Evolutionary conservation across 1,284 basidiomycete genomes (phyloP), one percentile per base, ranked within the genome.

Genomic region (Tetrapyrgos nigripes): DNA sequence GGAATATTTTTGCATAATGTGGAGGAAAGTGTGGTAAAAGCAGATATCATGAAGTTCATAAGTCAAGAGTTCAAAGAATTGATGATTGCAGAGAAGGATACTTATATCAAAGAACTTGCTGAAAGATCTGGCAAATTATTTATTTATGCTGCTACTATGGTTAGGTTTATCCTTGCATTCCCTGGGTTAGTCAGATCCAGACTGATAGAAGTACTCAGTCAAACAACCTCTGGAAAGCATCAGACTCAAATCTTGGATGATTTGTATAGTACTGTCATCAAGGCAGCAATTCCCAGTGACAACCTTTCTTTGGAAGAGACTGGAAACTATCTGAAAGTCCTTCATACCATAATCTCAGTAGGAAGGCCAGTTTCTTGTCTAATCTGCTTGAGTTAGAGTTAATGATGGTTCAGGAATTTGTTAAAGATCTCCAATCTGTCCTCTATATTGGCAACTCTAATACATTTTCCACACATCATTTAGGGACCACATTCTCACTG

Each of bases 381-480:
- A 28, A 51, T 8, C 35, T 51, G 23, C 35, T 35, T 23, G 29
- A 29, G 3, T 21, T 10, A 5, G 50, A 51, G 4, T 3, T 35
- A 35, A 4, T 21, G 24, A 14, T 23, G 13, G 50, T 51, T 9
- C 10, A 35, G 10, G 35, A 10, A 29, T 29, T 19, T 28, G 35
- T 51, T 28, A 5, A 3, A 4, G 9, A 21, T 11, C 37, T 51
- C 9, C n/a, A 24, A 19, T 33, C 50, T 13, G 31, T 51, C 23
- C 13, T 51, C 4, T 51, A 51, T 23, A 23, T 51, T 10, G 9
- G 21, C 8, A 31, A 27, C 10, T 9, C 3, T 21, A 21, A 51
- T 51, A 50, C 21, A 50, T 19, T 14, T 50, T 50, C 48, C 48
- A 50, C 19, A 19, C 48, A 6, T 50, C 48, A 29, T 51, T 51